phyloP scores from a whole-genome alignment of 108 stramenopile genomes.

The Seminavis robusta region DNA sequence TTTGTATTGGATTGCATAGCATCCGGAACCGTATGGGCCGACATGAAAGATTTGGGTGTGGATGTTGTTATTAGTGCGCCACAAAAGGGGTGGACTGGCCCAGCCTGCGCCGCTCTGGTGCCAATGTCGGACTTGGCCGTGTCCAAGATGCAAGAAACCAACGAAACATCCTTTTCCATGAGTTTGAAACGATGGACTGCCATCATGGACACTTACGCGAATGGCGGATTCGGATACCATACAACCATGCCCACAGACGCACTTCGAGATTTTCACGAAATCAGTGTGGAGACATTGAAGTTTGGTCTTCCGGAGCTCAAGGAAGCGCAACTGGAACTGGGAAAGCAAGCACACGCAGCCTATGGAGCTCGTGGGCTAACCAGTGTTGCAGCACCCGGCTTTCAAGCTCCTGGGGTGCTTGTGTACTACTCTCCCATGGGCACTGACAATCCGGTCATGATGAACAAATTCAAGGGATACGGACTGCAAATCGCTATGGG shows the following conservation, averaged over 20 bases:
- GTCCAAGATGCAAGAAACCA: slow-evolving; percentile 50
- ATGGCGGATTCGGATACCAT: slow-evolving; percentile 89
- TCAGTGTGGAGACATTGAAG: slow-evolving; percentile 77
- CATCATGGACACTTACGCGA: slow-evolving; percentile 85
- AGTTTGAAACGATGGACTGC: slow-evolving; percentile 82
- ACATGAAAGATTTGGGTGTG: slow-evolving; percentile 90
- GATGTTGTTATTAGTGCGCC: slow-evolving; percentile 90
- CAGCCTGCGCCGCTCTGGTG: slow-evolving; percentile 83
- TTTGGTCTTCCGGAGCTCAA: slow-evolving; percentile 84
- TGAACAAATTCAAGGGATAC: slow-evolving; percentile 77
- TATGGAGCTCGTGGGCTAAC: slow-evolving; percentile 67
- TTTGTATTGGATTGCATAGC: slow-evolving; percentile 93
- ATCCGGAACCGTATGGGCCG: slow-evolving; percentile 87
- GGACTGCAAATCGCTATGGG: slow-evolving; percentile 95
- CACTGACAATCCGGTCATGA: slow-evolving; percentile 84
- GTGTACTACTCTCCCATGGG: slow-evolving; percentile 81
- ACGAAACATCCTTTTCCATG: slow-evolving; percentile 82
- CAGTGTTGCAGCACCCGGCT: slow-evolving; percentile 84
- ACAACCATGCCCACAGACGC: slow-evolving; percentile 94
- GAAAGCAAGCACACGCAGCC: slow-evolving; percentile 54
- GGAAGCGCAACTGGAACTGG: slow-evolving; percentile 69
- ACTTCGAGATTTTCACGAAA: slow-evolving; percentile 85
- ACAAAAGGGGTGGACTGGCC: slow-evolving; percentile 95
- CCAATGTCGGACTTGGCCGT: slow-evolving; percentile 76
- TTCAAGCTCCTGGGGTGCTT: slow-evolving; percentile 87